These are phyloP conservation scores for Zygnema cylindricum DNA, from an alignment of 139 green algal species.

Conservation along the genomic window DNA sequence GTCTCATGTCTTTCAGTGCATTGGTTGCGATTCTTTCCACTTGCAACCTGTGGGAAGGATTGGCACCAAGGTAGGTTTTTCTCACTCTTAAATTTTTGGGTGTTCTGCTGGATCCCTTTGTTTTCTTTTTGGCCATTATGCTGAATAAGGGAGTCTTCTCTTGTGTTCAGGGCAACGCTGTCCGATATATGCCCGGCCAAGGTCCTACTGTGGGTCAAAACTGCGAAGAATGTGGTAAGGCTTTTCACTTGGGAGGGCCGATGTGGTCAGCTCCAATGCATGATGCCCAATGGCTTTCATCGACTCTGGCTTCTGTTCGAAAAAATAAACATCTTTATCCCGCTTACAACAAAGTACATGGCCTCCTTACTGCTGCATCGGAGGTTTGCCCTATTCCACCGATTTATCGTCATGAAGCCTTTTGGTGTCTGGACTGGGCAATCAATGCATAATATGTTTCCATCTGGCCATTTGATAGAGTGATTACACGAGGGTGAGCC, in stretches of 20 bases:
- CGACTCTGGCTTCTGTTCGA: constrained; percentile 34
- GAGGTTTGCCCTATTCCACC: constrained; percentile 43
- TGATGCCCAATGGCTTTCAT: constrained; percentile 75
- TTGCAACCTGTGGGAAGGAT: constrained; percentile 73
- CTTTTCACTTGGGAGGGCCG: constrained; percentile 84
- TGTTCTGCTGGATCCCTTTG: too few species aligned
- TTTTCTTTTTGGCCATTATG: too few species aligned
- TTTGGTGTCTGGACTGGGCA: too few species aligned
- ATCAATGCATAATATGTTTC: too few species aligned
- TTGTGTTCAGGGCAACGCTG: constrained; percentile 15
- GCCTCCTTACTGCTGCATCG: constrained; percentile 76
- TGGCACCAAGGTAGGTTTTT: constrained; percentile 53
- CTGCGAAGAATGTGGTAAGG: constrained; percentile 64
- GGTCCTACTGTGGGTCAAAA: constrained; percentile 35
- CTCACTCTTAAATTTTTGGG: too few species aligned
- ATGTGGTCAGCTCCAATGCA: constrained; percentile 92
- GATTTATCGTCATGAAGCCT: too few species aligned
- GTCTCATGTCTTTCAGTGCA: constrained; percentile 90
- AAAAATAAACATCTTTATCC: constrained; percentile 46
- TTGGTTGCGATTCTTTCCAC: constrained; percentile 90
- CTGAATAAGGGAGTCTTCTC: neutral
- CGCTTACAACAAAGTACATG: constrained; percentile 75
- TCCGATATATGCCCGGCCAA: constrained; percentile 43
- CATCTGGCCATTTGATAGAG: too few species aligned
- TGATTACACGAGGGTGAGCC: too few species aligned